Evolutionary conservation across 2,329 filamentous ascomycete species (phyloP).

Genomic region (Gliomastix tumulicola): DNA sequence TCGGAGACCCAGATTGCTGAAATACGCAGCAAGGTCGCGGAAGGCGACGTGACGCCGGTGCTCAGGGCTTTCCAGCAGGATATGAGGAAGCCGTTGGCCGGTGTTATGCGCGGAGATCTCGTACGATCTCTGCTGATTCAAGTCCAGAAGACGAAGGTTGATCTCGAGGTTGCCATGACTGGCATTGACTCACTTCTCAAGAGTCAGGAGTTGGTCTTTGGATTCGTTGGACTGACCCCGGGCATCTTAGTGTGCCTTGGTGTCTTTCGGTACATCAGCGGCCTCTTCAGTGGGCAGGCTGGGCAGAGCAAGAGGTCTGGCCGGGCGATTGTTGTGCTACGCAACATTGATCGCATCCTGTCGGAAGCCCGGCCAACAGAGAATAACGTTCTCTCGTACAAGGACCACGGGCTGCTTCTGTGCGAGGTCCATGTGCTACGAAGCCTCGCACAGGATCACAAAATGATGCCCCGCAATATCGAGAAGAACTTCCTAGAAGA

Average conservation of each 20-base stretch:
- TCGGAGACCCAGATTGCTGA: conserved; percentile 64
- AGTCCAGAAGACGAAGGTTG: conserved; percentile 97
- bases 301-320: conserved; percentile 62
- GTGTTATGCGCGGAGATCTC: conserved; percentile 79
- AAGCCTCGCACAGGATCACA: conserved; percentile 44
- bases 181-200: conserved; percentile 92
- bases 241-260: conserved; percentile 82
- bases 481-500: conserved; percentile 85
- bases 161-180: conserved; percentile 91
- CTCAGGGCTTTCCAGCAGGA: conserved; percentile 88
- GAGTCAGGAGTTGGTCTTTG: conserved; percentile 95
- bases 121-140: conserved; percentile 89
- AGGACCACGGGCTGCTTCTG: conserved; percentile 83
- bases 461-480: conserved; percentile 65
- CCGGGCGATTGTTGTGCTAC: conserved; percentile 68
- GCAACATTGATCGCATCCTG: conserved; percentile 81
- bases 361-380: conserved; percentile 62
- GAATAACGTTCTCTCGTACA: conserved; percentile 75
- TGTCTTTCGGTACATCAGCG: conserved; percentile 63
- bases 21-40: conserved; percentile 72
- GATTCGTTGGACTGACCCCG: conserved; percentile 91
- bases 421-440: conserved; percentile 85
- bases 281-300: conserved; percentile 62
- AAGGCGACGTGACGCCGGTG: conserved; percentile 90
- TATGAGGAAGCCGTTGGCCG: conserved; percentile 71